Evolutionary conservation across 257 asterid species (phyloP), one percentile per base, ranked within the genome.

Genomic region (Fraxinus cuspidata): DNA sequence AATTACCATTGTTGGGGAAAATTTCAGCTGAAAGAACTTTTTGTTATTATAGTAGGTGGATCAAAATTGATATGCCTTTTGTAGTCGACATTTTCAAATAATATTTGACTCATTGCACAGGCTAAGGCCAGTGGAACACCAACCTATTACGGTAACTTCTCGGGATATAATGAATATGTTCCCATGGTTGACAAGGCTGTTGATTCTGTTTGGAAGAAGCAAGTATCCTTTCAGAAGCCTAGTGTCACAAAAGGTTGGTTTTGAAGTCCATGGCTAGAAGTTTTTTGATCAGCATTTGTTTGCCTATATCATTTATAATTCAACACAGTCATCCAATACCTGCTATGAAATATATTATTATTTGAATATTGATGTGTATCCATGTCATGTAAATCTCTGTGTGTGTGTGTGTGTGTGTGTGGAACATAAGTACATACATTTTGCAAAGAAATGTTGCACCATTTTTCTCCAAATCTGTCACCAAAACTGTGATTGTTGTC

Each of bases 151-250:
- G 81, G 87, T 65, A 86, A 77, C 75, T 85, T 87, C 51, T 83
- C 89, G 29, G 93, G 93, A 83, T 90, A 90, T 66, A 93, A 88
- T 79, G 97, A 89, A 83, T 88, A 87, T 87, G 92, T 91, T 71
- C 97, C 97, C 67, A 89, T 91, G 90, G 97, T 91, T 58, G 97
- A 91, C 88, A 91, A 91, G 87, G 94, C 91, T 53, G 94, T 91
- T 82, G 94, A 88, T 86, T 87, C 97, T 79, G 93, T 81, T 69
- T 85, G 85, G 82, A 88, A 88, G 84, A 91, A 85, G 79, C 92
- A 77, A 76, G 79, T 84, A 68, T 42, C 81, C 69, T 82, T 88
- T 11, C 83, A 83, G 77, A 85, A 80, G 63, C 76, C 76, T 28
- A 1, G 60, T 80, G 70, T 73, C 74, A 60, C 93, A 81, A 85